Percentiles rank a stretch among this genome's conserved stretches.
Evolutionary conservation across 1,284 basidiomycete genomes (phyloP).

Genomic region (Ustilago vetiveriae): DNA sequence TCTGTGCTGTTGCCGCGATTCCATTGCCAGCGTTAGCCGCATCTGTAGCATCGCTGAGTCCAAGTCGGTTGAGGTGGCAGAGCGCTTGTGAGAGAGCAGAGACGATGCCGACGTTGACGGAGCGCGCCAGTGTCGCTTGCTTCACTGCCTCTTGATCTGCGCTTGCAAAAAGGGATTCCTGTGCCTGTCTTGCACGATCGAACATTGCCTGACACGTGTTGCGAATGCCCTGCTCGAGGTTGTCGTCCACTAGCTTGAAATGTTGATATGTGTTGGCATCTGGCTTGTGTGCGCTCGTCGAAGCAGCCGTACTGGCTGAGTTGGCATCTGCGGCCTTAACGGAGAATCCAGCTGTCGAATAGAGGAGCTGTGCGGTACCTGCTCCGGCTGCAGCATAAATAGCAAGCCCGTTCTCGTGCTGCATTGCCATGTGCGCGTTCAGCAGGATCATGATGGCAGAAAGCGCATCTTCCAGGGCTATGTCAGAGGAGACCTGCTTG

Average conservation of each 20-base stretch:
- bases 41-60: constrained; percentile 31
- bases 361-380: constrained; percentile 43
- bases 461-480: constrained; percentile 59
- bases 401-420: constrained; percentile 89
- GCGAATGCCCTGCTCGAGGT: constrained; percentile 50
- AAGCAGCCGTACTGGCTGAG: constrained; percentile 4
- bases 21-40: constrained; percentile 22
- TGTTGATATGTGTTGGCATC: constrained; percentile 63
- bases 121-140: constrained; percentile 24
- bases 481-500: constrained; percentile 12
- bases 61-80: constrained; percentile 45
- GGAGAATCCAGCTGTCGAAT: constrained; percentile 50
- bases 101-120: constrained; percentile 45
- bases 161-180: constrained; percentile 12
- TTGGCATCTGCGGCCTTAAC: constrained; percentile 9
- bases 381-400: constrained; percentile 81
- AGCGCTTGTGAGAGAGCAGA: constrained; percentile 51
- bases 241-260: constrained; percentile 59
- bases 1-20: constrained; percentile 27
- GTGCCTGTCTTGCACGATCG: constrained; percentile 27
- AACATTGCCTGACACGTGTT: constrained; percentile 37
- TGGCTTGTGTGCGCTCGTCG: constrained; percentile 24
- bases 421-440: constrained; percentile 88
- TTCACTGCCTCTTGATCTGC: constrained; percentile 25
- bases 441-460: constrained; percentile 80